phyloP scores from a whole-genome alignment of 2,329 filamentous ascomycete genomes.

The Aphanoascus verrucosus region DNA sequence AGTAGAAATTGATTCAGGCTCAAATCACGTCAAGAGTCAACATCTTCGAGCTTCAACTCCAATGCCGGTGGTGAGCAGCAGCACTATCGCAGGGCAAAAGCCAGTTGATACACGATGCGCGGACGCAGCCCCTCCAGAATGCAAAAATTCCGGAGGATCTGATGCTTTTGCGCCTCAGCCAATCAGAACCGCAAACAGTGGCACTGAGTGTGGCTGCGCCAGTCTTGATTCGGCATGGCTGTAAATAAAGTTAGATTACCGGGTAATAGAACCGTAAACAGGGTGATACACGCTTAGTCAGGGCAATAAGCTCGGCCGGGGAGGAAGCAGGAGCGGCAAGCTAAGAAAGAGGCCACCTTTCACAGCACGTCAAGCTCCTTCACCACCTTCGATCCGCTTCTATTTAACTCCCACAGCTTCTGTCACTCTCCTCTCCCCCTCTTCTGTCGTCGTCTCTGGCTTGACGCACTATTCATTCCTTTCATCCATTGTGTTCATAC shows the following conservation, averaged over 20 bases:
- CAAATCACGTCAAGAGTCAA: not conserved
- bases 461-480: conserved; percentile 8
- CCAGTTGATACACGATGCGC: too few species aligned
- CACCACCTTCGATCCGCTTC: not conserved
- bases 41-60: not conserved
- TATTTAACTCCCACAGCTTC: conserved; percentile 14
- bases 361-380: conserved; percentile 19
- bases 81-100: not conserved
- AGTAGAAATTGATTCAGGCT: not conserved
- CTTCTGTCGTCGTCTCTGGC: conserved; percentile 13
- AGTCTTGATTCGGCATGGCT: not conserved
- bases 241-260: not conserved
- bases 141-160: not conserved
- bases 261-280: not conserved
- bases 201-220: not conserved
- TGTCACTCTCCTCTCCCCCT: conserved; percentile 12
- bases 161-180: not conserved
- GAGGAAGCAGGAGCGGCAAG: too few species aligned
- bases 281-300: too few species aligned
- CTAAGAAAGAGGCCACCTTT: conserved; percentile 36
- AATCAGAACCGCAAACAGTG: not conserved
- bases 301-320: too few species aligned
- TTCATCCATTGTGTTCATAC: conserved; percentile 13
- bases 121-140: not conserved
- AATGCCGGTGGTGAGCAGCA: not conserved